These are phyloP conservation scores for Colletotrichum paranaense DNA, from an alignment of 2,329 filamentous ascomycete species.

Conservation along the genomic window DNA sequence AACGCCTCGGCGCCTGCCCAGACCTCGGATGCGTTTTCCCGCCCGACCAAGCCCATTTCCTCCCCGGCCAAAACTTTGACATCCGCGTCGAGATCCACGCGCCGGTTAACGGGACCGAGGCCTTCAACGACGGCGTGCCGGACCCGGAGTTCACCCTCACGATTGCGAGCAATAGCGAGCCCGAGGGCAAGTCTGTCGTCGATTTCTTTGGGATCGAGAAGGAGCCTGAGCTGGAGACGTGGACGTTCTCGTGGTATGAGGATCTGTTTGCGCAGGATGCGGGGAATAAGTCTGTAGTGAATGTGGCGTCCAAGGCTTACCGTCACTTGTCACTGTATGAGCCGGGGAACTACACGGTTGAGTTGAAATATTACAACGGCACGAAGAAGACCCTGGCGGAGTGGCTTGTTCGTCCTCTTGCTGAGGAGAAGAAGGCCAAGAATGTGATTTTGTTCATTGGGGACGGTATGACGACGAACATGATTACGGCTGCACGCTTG, in stretches of 20 bases:
- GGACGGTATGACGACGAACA: slow-evolving; percentile 78
- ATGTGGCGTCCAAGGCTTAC: slow-evolving; percentile 84
- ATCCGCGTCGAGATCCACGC: slow-evolving; percentile 86
- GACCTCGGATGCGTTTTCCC: slow-evolving; percentile 70
- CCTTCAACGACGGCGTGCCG: slow-evolving; percentile 73
- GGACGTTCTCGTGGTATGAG: slow-evolving; percentile 87
- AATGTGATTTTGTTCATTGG: slow-evolving; percentile 87
- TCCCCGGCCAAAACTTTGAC: slow-evolving; percentile 86
- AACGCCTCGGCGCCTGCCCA: slow-evolving; percentile 69
- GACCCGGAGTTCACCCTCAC: slow-evolving; percentile 82
- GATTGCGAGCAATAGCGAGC: slow-evolving; percentile 71
- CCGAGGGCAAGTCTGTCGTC: slow-evolving; percentile 63
- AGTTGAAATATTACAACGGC: slow-evolving; percentile 79
- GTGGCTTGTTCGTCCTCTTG: slow-evolving; percentile 80
- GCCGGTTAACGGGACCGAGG: slow-evolving; percentile 83
- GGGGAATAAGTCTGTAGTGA: slow-evolving; percentile 76
- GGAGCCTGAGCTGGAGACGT: slow-evolving; percentile 83
- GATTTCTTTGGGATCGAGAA: slow-evolving; percentile 77
- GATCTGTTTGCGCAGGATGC: slow-evolving; percentile 83
- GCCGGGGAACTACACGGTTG: slow-evolving; percentile 83
- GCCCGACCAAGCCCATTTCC: slow-evolving; percentile 79
- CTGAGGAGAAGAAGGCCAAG: slow-evolving; percentile 79
- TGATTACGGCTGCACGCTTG: slow-evolving; percentile 81
- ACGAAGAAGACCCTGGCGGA: slow-evolving; percentile 74
- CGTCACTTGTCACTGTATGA: slow-evolving; percentile 80